Base-by-base conservation (phyloP, 805 yeast genomes). In the Vanderwaltozyma polyspora region DNA sequence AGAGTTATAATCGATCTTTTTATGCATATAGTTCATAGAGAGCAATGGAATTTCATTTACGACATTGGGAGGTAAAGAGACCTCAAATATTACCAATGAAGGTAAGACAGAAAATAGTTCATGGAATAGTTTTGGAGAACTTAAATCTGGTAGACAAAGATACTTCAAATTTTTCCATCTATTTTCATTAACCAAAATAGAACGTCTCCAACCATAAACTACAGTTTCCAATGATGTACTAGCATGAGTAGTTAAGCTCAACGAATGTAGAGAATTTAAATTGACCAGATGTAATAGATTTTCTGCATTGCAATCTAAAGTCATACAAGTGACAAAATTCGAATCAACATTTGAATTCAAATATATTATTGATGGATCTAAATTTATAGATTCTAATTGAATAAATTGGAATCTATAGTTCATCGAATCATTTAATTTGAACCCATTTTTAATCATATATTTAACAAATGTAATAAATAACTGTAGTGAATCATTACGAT, bases 111-210 rank as follows among this genome's bases (percentile, higher is more conserved):
- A 10, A 24, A 39, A 29, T 3, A 35, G 13, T 8, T 46, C 43
- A 33, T 34, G 36, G 25, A 44, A 31, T 11, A 40, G 11, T 28
- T 34, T 42, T 3, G 40, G 40, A 27, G 32, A 42, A 11, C 27
- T 30, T 15, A 45, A 29, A 21, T 40, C 37, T 4, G 43, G 43
- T 14, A 45, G 7, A 8, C 28, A 26, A 10, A 45, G 18, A 10
- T 24, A 21, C 14, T 16, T 19, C n/a, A 44, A 29, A 3, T 27
- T 14, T 11, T 19, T 12, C 50, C 49, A 45, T 11, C 33, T 34
- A 6, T 24, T 27, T 6, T 28, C 4, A 23, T 35, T 32, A 13
- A 22, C 31, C 17, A 14, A 11, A 14, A 41, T 19, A 9, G 40
- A 28, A 15, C 38, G 32, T 9, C 27, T 37, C 45, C 45, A 41